Percentiles rank a stretch among this genome's conserved stretches.
phyloP scores from a whole-genome alignment of 108 stramenopile species.

The Cylindrotheca fusiformis region DNA sequence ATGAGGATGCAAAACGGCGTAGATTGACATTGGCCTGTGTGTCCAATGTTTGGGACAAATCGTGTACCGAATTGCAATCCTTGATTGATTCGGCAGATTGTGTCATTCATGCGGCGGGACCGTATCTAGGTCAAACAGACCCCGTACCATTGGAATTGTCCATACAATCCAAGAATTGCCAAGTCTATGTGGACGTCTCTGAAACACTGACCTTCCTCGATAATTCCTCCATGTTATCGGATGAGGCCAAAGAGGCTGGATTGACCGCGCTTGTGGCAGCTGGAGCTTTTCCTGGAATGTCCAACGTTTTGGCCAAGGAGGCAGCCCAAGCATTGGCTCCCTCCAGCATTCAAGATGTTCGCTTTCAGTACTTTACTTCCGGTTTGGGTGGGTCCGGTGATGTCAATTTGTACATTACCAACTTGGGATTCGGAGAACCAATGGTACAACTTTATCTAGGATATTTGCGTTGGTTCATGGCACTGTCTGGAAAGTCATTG shows the following conservation, averaged over 20 bases:
- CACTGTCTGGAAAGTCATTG: slow-evolving; percentile 43
- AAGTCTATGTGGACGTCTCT: slow-evolving; percentile 56
- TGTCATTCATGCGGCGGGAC: slow-evolving; percentile 61
- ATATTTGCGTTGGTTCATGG: slow-evolving; percentile 21
- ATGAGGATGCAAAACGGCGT: background rate
- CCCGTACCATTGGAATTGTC: slow-evolving; percentile 30
- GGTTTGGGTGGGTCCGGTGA: slow-evolving; percentile 57
- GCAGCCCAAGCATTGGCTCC: slow-evolving; percentile 18
- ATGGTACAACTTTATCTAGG: slow-evolving; percentile 49
- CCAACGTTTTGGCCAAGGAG: slow-evolving; percentile 59
- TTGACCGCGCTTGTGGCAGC: slow-evolving; percentile 47
- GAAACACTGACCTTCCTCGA: slow-evolving; percentile 55
- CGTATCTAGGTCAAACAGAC: slow-evolving; percentile 28
- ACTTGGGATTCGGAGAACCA: slow-evolving; percentile 60
- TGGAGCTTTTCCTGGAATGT: slow-evolving; percentile 66
- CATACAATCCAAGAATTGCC: slow-evolving; percentile 10
- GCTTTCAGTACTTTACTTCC: slow-evolving; percentile 65
- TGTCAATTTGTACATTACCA: slow-evolving; percentile 65
- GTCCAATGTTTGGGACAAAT: slow-evolving; percentile 23
- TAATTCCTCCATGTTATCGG: slow-evolving; percentile 10
- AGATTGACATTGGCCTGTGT: slow-evolving; percentile 7
- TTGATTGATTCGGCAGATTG: slow-evolving; percentile 21
- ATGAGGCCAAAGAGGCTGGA: slow-evolving; percentile 13
- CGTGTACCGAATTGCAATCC: background rate
- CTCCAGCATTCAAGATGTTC: slow-evolving; percentile 34